Evolutionary conservation across 768 basidiomycete genomes (phyloP).

Genomic region (Boletus sensibilis): DNA sequence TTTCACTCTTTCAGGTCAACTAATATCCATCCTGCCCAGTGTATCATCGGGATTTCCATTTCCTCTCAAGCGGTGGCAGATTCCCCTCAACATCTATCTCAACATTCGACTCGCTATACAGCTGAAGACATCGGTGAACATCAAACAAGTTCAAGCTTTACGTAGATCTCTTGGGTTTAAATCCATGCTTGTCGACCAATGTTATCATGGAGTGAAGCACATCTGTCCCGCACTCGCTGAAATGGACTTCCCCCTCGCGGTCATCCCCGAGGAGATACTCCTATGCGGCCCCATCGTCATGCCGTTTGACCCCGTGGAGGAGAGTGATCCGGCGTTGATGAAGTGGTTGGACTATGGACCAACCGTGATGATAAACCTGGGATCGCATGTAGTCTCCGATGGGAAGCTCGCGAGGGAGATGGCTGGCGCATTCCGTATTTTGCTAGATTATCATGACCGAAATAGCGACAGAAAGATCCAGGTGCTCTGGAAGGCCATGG

Average conservation of each 20-base stretch:
- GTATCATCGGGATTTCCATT: conserved; percentile 7
- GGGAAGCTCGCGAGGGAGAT: not conserved
- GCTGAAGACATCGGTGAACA: no score
- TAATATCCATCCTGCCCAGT: not conserved
- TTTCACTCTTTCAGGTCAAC: not conserved
- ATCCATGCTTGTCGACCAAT: not conserved
- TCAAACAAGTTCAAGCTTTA: not conserved
- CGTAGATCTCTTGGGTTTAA: conserved; percentile 6
- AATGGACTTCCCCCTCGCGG: not conserved
- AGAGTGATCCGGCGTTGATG: conserved; percentile 1
- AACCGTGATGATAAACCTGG: conserved; percentile 14
- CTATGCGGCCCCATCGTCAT: conserved; percentile 9
- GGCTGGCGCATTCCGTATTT: conserved; percentile 3
- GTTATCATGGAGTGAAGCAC: not conserved
- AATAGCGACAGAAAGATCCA: not conserved
- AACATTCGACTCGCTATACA: not conserved
- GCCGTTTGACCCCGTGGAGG: conserved; percentile 7
- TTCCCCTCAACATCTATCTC: conserved; percentile 10
- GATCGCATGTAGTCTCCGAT: conserved; percentile 1
- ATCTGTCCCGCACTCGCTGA: conserved; percentile 5
- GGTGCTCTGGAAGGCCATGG: conserved; percentile 11
- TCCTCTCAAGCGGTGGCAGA: conserved; percentile 17
- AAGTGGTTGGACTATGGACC: conserved; percentile 12
- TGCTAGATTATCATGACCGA: conserved; percentile 1
- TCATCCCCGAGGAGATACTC: conserved; percentile 9